These are phyloP conservation scores for Metarhizium album DNA, from an alignment of 2,329 filamentous ascomycete genomes.

Conservation along the genomic window DNA sequence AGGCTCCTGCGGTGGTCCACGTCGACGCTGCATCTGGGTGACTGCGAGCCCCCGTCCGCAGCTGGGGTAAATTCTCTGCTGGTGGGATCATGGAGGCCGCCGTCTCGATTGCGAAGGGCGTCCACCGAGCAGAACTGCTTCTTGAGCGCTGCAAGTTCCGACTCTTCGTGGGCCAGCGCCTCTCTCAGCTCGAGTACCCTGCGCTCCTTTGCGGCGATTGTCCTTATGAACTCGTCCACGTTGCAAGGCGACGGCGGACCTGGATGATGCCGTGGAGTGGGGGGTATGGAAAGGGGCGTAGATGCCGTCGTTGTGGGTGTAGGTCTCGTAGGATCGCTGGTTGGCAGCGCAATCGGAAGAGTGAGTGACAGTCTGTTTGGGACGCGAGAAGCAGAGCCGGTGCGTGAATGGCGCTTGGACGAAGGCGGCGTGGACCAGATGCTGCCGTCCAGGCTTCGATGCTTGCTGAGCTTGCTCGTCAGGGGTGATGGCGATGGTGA, in stretches of 20 bases:
- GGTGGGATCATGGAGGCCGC: conserved; percentile 4
- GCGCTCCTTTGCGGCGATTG: conserved; percentile 85
- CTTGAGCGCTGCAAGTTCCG: conserved; percentile 66
- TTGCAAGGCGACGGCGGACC: conserved; percentile 37
- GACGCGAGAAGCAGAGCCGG: conserved; percentile 42
- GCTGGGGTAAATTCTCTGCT: conserved; percentile 3
- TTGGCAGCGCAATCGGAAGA: conserved; percentile 47
- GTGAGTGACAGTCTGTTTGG: conserved; percentile 51
- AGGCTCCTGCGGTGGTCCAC: conserved; percentile 65
- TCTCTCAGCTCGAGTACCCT: conserved; percentile 84
- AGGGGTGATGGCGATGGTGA: conserved; percentile 4
- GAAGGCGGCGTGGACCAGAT: conserved; percentile 21
- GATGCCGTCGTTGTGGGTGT: conserved; percentile 34
- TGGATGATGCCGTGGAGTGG: conserved; percentile 38
- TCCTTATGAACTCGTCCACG: conserved; percentile 65
- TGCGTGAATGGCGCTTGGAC: conserved; percentile 36
- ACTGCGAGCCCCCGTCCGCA: conserved; percentile 21
- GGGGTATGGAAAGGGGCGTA: conserved; percentile 31
- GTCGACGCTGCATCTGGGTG: conserved; percentile 40
- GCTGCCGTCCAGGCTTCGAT: background rate
- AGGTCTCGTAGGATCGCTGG: conserved; percentile 40
- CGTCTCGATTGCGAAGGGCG: conserved; percentile 61
- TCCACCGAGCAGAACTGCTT: conserved; percentile 74
- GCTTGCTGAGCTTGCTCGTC: background rate
- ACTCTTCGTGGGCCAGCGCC: conserved; percentile 75